These are phyloP conservation scores for Penicillium sp. DNA, from an alignment of 2,329 filamentous ascomycete genomes.

Conservation along the genomic window DNA sequence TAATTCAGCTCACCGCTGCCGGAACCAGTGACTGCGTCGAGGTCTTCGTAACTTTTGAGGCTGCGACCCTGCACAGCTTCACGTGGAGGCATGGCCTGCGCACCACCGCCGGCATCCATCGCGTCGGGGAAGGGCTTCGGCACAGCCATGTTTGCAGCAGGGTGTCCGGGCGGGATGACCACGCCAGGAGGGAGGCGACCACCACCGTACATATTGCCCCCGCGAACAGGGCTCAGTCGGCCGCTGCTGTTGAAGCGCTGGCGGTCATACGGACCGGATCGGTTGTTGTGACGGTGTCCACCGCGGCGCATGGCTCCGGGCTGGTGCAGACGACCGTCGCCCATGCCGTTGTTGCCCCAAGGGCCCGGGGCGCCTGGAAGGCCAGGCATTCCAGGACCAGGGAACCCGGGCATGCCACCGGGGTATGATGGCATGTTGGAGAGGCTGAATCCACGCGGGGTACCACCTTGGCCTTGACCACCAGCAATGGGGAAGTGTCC, in stretches of 20 bases:
- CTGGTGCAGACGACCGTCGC: constrained; percentile 50
- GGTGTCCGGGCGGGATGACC: constrained; percentile 39
- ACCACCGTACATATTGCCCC: constrained; percentile 37
- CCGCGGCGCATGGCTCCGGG: constrained; percentile 68
- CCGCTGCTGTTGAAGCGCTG: constrained; percentile 50
- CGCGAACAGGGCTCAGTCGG: constrained; percentile 46
- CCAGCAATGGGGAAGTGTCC: constrained; percentile 86
- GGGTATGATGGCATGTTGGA: constrained; percentile 64
- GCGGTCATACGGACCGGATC: constrained; percentile 72
- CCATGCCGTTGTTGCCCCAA: constrained; percentile 38
- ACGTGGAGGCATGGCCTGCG: constrained; percentile 72
- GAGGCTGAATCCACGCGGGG: constrained; percentile 87
- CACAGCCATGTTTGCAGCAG: constrained; percentile 41
- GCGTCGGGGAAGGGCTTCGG: constrained; percentile 46
- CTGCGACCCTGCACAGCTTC: constrained; percentile 91
- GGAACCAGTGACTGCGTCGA: constrained; percentile 76
- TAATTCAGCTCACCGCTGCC: constrained; percentile 89
- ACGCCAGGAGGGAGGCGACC: constrained; percentile 32
- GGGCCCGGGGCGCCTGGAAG: constrained; percentile 32
- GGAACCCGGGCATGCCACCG: constrained; percentile 41
- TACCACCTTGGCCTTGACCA: constrained; percentile 73
- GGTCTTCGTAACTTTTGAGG: constrained; percentile 94
- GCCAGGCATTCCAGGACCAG: constrained; percentile 31
- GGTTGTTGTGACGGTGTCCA: constrained; percentile 60
- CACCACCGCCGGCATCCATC: constrained; percentile 64